phyloP scores from a whole-genome alignment of 2,329 filamentous ascomycete species.

The Nakataea oryzae region DNA sequence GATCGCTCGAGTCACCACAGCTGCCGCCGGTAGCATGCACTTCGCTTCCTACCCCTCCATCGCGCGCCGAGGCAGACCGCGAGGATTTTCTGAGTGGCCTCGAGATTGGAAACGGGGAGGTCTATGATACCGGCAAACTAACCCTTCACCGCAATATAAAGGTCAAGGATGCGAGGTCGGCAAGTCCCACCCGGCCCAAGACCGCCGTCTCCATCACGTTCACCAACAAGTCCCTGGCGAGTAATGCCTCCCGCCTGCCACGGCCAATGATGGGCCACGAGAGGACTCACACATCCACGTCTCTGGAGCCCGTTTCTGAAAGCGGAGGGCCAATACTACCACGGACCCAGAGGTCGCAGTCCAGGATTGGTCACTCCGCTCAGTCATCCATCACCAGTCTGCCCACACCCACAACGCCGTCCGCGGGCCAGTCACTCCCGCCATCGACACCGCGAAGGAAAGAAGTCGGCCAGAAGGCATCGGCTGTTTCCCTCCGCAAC shows the following conservation, averaged over 20 bases:
- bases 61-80: constrained; percentile 31
- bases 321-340: constrained; percentile 61
- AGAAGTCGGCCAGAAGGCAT: constrained; percentile 45
- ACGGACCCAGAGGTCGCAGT: constrained; percentile 51
- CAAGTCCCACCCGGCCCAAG: constrained; percentile 61
- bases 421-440: constrained; percentile 39
- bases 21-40: constrained; percentile 7
- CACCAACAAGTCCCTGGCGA: constrained; percentile 58
- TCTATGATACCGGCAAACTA: constrained; percentile 70
- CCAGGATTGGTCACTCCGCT: constrained; percentile 56
- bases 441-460: constrained; percentile 52
- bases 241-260: constrained; percentile 58
- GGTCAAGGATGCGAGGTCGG: constrained; percentile 60
- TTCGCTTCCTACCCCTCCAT: constrained; percentile 6
- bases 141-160: constrained; percentile 88
- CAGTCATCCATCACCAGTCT: constrained; percentile 60
- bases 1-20: constrained; percentile 18
- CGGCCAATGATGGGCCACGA: constrained; percentile 61
- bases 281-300: constrained; percentile 55
- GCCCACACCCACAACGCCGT: constrained; percentile 48
- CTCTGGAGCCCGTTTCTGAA: constrained; percentile 88
- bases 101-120: constrained; percentile 74
- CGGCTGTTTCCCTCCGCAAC: constrained; percentile 40
- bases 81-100: constrained; percentile 83
- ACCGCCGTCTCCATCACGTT: constrained; percentile 83